Percentiles rank a stretch among this genome's conserved stretches.
Conservation (phyloP, 495 filamentous ascomycete genomes). For the Lentithecium fluviatile region DNA sequence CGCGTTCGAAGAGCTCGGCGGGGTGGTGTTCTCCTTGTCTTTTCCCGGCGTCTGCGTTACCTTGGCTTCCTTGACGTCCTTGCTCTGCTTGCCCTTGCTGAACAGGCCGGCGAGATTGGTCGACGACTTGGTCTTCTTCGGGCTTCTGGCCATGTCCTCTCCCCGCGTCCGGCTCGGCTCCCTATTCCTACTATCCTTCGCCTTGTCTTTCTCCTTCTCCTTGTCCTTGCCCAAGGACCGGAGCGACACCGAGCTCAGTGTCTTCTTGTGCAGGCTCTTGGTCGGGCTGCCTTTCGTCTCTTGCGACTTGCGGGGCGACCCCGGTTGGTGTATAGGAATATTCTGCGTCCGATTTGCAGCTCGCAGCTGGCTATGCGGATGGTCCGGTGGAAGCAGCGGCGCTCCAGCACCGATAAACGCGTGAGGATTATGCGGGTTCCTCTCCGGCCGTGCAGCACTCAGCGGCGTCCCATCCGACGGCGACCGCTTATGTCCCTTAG, state of each 20-base stretch:
- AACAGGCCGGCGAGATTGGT: constrained; percentile 71
- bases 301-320: constrained; percentile 41
- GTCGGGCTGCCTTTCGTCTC: constrained; percentile 34
- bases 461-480: constrained; percentile 45
- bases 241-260: constrained; percentile 65
- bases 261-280: constrained; percentile 58
- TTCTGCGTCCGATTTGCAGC: constrained; percentile 27
- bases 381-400: constrained; percentile 35
- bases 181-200: constrained; percentile 46
- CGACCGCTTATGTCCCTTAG: constrained; percentile 51
- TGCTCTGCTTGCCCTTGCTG: constrained; percentile 59
- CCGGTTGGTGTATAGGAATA: constrained; percentile 11
- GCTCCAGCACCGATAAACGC: constrained; percentile 1
- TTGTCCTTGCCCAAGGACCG: constrained; percentile 55
- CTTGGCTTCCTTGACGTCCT: constrained; percentile 48
- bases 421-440: constrained; percentile 33
- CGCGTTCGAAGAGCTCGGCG: constrained; percentile 53
- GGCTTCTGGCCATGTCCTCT: constrained; percentile 48
- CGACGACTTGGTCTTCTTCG: constrained; percentile 82
- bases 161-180: constrained; percentile 38
- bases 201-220: constrained; percentile 54
- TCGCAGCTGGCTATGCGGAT: constrained; percentile 27
- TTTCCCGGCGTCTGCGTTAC: constrained; percentile 45
- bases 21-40: constrained; percentile 77
- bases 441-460: constrained; percentile 27